Base-by-base conservation (phyloP, 257 asterid species). In the Gentiana dahurica region DNA sequence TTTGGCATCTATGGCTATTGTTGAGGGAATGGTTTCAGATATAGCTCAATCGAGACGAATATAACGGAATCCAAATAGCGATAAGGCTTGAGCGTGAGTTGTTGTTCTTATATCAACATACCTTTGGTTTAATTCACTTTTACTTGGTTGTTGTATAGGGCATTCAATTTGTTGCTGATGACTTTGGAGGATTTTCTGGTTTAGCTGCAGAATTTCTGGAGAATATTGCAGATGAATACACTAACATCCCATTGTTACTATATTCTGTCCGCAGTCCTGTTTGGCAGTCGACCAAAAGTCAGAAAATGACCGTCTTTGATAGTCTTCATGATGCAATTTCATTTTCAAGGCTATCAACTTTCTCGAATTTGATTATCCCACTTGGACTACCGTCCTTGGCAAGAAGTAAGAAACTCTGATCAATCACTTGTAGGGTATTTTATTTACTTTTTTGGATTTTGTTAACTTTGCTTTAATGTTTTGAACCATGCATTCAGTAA, bases 171-270 rank as follows among this genome's bases (percentile, higher is more conserved):
- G 60, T 82, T 62, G 81, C 77, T 59, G 96, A 91, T 49, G 94
- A 87, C 64, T 71, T 81, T 38, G 96, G 96, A 67, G 96, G 98
- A 37, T 91, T 91, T 72, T 74, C 96, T 70, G 94, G 96, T 60
- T 70, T 87, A 64, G 91, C 87, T 12, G 89, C 87, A 58, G 95
- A 81, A 65, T 77, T 91, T 63, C 63, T 85, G 62, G 95, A 91
- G 78, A 85, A 67, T 64, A 85, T 91, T 74, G 94, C 92, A 8
- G 98, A 91, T 71, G 96, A 91, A 70, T 87, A 82, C 73, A 50
- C 92, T n/a, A 87, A 81, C 61, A 61, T 91, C 51, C 98, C 98
- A 0, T 79, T 91, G 65, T 71, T 91, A 53, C 82, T 87, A 15
- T 91, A 87, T 69, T 70, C 77, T 76, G 84, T 75, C 37, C 92